Base-by-base conservation (phyloP, 768 basidiomycete genomes). In the Myochromella boudieri region DNA sequence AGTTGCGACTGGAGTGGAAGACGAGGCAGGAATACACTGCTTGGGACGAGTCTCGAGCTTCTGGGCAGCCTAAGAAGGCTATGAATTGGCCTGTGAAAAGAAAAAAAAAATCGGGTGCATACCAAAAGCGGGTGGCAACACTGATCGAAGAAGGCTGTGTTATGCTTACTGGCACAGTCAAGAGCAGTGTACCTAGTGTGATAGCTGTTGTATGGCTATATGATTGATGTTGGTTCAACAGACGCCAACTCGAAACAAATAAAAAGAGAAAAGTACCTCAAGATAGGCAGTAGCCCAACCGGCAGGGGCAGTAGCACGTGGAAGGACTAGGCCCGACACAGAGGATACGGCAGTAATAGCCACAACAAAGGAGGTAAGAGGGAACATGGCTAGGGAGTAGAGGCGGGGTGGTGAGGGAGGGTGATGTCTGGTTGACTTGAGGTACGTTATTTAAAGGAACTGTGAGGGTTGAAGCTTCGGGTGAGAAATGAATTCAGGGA, bases 91-190 rank as follows among this genome's bases (percentile, higher is more conserved):
- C 22, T 10, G 42, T 21, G 22, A 50, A 12, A 21, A 37, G 42
- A 46, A 39, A 26, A 44, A 27, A 31, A 32, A 33, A 40, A 26
- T 33, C 14, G 9, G 1, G 37, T 43, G 63, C 74, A 31, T 60
- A 84, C 83, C 59, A 83, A 69, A 49, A 87, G 68, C 48, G 87
- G 83, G 61, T 81, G 81, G 73, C 88, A 87, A 61, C 91, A 91
- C 22, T 68, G 56, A 44, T 80, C 70, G 63, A 87, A 91, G 70
- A 84, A 85, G 12, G 63, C 37, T 7, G 74, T 72, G 59, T 70
- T 65, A 56, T 80, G 78, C 59, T 79, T 66, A 45, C 53, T 55
- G 22, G 72, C 58, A 59, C 80, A 82, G 39, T 68, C 70, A 52
- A 86, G 61, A 33, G 77, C 75, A 46, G 78, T 56, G 66, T 89